Evolutionary conservation across 2,329 filamentous ascomycete species (phyloP).

Genomic region (Cladorrhinum sp.): DNA sequence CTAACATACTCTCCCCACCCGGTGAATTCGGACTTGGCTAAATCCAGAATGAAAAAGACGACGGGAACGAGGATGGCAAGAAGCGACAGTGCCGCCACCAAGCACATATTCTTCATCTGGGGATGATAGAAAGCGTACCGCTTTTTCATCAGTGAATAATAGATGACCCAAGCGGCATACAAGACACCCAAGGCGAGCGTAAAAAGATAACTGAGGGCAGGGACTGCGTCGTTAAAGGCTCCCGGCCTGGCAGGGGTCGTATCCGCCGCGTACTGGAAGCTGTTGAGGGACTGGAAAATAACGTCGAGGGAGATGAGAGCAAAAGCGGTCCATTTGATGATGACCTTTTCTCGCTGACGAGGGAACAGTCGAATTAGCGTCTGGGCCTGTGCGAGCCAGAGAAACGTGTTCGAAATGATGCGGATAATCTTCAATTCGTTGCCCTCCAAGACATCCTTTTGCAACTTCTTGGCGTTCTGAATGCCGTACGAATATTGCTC

Average conservation of each 20-base stretch:
- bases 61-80: conserved; percentile 83
- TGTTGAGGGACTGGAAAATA: conserved; percentile 87
- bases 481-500: conserved; percentile 74
- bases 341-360: conserved; percentile 92
- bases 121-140: conserved; percentile 87
- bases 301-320: conserved; percentile 88
- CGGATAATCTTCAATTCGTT: conserved; percentile 85
- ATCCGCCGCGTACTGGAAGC: conserved; percentile 60
- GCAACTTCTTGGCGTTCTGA: conserved; percentile 74
- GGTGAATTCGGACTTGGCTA: conserved; percentile 78
- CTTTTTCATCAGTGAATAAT: conserved; percentile 89
- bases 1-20: conserved; percentile 94
- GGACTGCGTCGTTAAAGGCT: conserved; percentile 84
- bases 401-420: conserved; percentile 90
- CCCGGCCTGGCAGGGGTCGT: conserved; percentile 60
- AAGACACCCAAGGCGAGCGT: conserved; percentile 81
- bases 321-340: conserved; percentile 98
- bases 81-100: conserved; percentile 76
- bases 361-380: conserved; percentile 94
- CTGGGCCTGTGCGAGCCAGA: conserved; percentile 97
- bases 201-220: conserved; percentile 87
- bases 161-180: conserved; percentile 91
- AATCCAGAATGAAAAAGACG: conserved; percentile 90
- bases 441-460: conserved; percentile 76
- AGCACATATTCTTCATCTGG: conserved; percentile 82